Evolutionary conservation across 495 filamentous ascomycete species (phyloP).

Genomic region (Xylaria venustula): DNA sequence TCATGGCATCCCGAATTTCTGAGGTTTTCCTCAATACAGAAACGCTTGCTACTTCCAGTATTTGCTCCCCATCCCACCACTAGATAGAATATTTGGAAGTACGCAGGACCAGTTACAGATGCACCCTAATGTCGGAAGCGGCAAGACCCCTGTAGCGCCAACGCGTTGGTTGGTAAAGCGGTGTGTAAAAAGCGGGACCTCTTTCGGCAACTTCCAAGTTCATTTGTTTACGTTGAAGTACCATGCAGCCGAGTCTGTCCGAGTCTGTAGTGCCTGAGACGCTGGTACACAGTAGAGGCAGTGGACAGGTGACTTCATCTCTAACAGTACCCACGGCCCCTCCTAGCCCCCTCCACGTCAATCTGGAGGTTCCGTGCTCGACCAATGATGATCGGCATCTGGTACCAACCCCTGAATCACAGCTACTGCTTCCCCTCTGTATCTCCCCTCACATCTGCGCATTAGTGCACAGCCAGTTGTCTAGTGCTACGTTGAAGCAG

Average conservation of each 20-base stretch:
- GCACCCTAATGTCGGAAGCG: not conserved
- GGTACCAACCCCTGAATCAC: slow-evolving; percentile 3
- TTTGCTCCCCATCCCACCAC: too few species aligned
- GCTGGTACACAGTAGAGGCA: not conserved
- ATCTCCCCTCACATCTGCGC: slow-evolving; percentile 1
- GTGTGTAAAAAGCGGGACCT: not conserved
- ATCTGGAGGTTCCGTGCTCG: not conserved
- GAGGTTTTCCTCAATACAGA: too few species aligned
- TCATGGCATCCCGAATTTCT: too few species aligned
- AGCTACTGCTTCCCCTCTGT: not conserved
- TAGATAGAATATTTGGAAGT: too few species aligned
- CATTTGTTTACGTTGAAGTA: not conserved
- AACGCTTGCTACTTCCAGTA: too few species aligned
- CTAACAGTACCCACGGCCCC: not conserved
- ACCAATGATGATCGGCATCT: not conserved
- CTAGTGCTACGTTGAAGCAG: not conserved
- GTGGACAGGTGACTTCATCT: too few species aligned
- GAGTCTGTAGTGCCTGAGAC: not conserved
- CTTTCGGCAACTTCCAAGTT: not conserved
- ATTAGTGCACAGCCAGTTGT: slow-evolving; percentile 8
- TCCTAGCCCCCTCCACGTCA: not conserved
- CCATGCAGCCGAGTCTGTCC: too few species aligned
- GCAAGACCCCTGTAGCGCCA: slow-evolving; percentile 3
- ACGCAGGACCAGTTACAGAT: not conserved
- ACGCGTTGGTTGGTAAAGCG: slow-evolving; percentile 3